Percentiles rank a stretch among this genome's conserved stretches.
phyloP scores from a whole-genome alignment of 768 basidiomycete species.

The Podaxis sp. region DNA sequence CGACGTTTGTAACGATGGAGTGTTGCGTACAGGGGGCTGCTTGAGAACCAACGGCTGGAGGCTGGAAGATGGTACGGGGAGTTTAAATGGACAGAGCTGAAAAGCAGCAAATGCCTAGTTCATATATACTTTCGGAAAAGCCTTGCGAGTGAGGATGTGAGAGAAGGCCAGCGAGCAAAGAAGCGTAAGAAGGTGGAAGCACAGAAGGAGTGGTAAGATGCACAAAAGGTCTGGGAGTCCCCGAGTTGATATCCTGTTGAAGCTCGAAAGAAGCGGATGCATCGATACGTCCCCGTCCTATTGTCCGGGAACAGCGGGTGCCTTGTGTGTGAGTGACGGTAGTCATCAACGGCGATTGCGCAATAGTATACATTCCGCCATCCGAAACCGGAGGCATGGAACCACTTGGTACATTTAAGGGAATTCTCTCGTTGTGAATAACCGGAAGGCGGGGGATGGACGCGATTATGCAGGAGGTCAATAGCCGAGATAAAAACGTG shows the following conservation, averaged over 20 bases:
- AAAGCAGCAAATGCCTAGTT: not conserved
- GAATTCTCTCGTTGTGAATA: not conserved
- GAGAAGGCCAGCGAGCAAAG: not conserved
- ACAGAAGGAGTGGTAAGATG: not conserved
- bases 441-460: not conserved
- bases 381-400: not conserved
- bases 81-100: not conserved
- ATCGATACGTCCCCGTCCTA: not conserved
- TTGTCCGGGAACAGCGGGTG: no score
- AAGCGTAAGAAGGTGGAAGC: not conserved
- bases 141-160: not conserved
- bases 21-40: not conserved
- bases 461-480: not conserved
- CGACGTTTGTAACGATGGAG: not conserved
- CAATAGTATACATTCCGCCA: not conserved
- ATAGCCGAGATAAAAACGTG: not conserved
- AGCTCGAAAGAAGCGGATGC: not conserved
- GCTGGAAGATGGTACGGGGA: not conserved
- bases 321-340: no score
- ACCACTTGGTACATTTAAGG: not conserved
- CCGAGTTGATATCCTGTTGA: not conserved
- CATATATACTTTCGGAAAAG: slow-evolving; percentile 10
- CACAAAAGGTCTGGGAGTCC: not conserved
- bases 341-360: not conserved
- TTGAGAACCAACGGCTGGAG: not conserved